A percentile compares a stretch with the other conserved stretches of the same genome.
Conservation (phyloP, 2,329 filamentous ascomycete species). For the Cercospora brassicicola region DNA sequence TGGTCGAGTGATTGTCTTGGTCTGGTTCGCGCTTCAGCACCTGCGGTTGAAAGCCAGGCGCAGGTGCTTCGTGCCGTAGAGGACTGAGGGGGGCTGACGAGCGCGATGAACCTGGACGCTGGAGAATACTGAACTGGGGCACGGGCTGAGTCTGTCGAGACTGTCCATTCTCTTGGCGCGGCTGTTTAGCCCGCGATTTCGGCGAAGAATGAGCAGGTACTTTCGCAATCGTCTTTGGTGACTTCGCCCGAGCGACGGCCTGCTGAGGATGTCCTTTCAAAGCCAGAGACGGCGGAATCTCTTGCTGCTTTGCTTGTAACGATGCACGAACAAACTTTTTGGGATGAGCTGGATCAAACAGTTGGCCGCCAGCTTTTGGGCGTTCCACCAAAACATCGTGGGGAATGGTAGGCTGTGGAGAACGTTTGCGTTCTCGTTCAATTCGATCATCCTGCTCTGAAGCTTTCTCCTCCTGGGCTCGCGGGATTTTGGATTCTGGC, state of each 20-base stretch:
- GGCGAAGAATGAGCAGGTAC: constrained; percentile 17
- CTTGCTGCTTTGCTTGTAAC: constrained; percentile 18
- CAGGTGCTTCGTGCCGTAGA: constrained; percentile 28
- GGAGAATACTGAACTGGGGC: constrained; percentile 35
- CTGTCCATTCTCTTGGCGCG: constrained; percentile 9
- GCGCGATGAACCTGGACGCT: constrained; percentile 31
- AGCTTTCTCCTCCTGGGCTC: neutral
- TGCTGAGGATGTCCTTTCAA: neutral
- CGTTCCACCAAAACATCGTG: constrained; percentile 19
- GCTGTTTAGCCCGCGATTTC: constrained; percentile 16
- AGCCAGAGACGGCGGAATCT: neutral
- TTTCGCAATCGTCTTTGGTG: constrained; percentile 8
- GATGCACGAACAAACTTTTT: constrained; percentile 15
- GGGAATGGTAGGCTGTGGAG: constrained; percentile 1
- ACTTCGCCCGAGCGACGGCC: neutral
- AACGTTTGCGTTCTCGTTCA: neutral
- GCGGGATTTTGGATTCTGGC: neutral
- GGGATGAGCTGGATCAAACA: constrained; percentile 30
- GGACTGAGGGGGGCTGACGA: constrained; percentile 27
- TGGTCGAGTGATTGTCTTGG: constrained; percentile 18
- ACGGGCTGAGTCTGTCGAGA: constrained; percentile 22
- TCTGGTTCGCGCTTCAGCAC: constrained; percentile 32
- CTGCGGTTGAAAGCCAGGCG: constrained; percentile 33
- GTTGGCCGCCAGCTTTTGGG: constrained; percentile 25
- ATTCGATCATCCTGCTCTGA: neutral